Evolutionary conservation across 2,329 filamentous ascomycete species (phyloP), one percentile per base, ranked within the genome.

Genomic region (Hysterium pulicare): DNA sequence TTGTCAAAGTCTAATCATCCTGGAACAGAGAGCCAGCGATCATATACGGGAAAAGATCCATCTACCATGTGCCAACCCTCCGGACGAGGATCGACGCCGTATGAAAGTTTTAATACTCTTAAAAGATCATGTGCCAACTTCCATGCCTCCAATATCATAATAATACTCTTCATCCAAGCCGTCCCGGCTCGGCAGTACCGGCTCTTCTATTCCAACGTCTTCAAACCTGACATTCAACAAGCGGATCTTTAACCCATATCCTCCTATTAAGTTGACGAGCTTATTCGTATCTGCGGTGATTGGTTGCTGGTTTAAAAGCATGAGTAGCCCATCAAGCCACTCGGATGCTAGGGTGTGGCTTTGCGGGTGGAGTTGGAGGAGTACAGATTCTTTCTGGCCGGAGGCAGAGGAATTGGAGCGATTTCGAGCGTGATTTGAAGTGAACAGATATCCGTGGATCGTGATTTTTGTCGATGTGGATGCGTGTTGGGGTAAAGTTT

Each of bases 281-380:
- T 93, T 94, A 62, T 86, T 91, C 26, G 93, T 97, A 70, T 97
- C 91, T 2, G 90, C 82, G n/a, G 93, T 98, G 62, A 98, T 96
- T 16, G 93, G 93, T 45, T 90, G 82, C 68, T 98, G 93, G 61
- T 94, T 90, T 19, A 98, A 77, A 41, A 98, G 75, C 90, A 98
- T 95, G 43, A 97, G 76, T 50, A 98, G 71, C 1, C 93, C 93
- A 64, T 98, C 93, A 4, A 98, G 77, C 93, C 93, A 98, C 69
- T 98, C 93, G 1, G 90, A 94, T 8, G 93, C 93, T 36, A 93
- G 72, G 50, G 82, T 87, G 61, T 93, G 86, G 45, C 82, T 87
- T 45, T 82, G 73, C 5, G 91, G 90, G 64, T 89, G 83, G 40
- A 98, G 76, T n/a, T 84, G 87, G 41, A 98, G 74, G 17, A 97